Conservation (phyloP, 108 stramenopile species). For the Poteriospumella lacustris region DNA sequence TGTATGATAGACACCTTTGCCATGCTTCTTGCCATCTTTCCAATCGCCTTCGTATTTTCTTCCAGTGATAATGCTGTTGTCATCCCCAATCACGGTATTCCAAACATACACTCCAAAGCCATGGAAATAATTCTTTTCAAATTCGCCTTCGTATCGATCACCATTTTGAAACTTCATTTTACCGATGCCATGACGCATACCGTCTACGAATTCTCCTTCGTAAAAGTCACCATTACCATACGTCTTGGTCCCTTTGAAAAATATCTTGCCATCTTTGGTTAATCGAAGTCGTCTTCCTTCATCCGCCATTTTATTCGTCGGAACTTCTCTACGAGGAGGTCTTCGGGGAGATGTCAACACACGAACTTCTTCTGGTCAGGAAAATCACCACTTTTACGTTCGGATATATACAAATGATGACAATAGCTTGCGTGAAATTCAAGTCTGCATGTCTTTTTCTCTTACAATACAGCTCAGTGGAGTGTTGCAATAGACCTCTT, state of each 20-base stretch:
- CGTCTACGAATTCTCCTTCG: conserved; percentile 26
- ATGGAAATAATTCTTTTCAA: neutral
- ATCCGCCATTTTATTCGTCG: too few relatives aligned
- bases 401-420: too few relatives aligned
- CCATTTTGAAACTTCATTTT: conserved; percentile 17
- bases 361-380: too few relatives aligned
- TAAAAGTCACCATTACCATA: conserved; percentile 32
- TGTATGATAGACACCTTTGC: neutral
- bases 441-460: too few relatives aligned
- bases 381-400: too few relatives aligned
- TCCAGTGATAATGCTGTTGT: neutral
- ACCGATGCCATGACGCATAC: conserved; percentile 35
- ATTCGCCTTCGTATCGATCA: conserved; percentile 29
- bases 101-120: conserved; percentile 16
- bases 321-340: too few relatives aligned
- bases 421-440: too few relatives aligned
- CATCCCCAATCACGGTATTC: neutral
- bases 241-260: neutral
- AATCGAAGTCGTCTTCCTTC: neutral
- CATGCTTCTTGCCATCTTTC: conserved; percentile 7
- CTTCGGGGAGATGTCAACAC: too few relatives aligned
- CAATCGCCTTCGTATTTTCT: conserved; percentile 31
- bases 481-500: too few relatives aligned
- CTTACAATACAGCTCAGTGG: too few relatives aligned
- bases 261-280: conserved; percentile 9